phyloP scores from a whole-genome alignment of 2,329 filamentous ascomycete genomes.

The Berkeleyomyces basicola region DNA sequence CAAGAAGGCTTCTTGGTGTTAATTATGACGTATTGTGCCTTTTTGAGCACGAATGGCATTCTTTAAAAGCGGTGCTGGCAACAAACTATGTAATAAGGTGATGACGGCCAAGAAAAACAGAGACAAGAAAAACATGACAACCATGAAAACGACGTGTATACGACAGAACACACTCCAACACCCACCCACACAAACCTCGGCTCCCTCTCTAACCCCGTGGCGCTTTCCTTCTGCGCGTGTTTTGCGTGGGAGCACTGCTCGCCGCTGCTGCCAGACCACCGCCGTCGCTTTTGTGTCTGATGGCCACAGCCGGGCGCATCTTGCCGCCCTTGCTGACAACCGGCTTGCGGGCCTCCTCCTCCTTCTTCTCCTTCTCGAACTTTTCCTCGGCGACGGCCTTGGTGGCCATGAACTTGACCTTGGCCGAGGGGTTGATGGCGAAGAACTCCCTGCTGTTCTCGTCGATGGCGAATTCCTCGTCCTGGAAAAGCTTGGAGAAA shows the following conservation, averaged over 20 bases:
- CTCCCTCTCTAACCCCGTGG: slow-evolving; percentile 7
- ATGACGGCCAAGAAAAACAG: neutral
- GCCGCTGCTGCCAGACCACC: slow-evolving; percentile 3
- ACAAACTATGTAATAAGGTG: neutral
- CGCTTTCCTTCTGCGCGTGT: slow-evolving; percentile 13
- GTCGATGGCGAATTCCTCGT: slow-evolving; percentile 84
- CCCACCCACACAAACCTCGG: neutral
- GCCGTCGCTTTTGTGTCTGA: slow-evolving; percentile 13
- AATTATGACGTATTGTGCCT: neutral
- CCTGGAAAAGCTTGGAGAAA: slow-evolving; percentile 79
- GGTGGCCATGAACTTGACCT: slow-evolving; percentile 11
- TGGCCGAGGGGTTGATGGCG: slow-evolving; percentile 73
- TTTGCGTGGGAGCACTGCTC: neutral
- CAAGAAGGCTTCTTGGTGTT: neutral
- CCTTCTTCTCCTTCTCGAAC: slow-evolving; percentile 26
- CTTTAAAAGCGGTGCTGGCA: neutral
- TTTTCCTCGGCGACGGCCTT: slow-evolving; percentile 21
- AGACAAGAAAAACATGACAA: neutral
- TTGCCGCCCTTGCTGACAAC: slow-evolving; percentile 9
- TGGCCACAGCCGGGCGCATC: slow-evolving; percentile 10
- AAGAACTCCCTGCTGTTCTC: slow-evolving; percentile 78
- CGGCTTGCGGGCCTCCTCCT: slow-evolving; percentile 15
- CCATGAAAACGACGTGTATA: slow-evolving; percentile 1
- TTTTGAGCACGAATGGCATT: neutral
- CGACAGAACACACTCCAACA: slow-evolving; percentile 6